Evolutionary conservation across 2,329 filamentous ascomycete species (phyloP), one percentile per base, ranked within the genome.

Genomic region (Penicillium sp.): DNA sequence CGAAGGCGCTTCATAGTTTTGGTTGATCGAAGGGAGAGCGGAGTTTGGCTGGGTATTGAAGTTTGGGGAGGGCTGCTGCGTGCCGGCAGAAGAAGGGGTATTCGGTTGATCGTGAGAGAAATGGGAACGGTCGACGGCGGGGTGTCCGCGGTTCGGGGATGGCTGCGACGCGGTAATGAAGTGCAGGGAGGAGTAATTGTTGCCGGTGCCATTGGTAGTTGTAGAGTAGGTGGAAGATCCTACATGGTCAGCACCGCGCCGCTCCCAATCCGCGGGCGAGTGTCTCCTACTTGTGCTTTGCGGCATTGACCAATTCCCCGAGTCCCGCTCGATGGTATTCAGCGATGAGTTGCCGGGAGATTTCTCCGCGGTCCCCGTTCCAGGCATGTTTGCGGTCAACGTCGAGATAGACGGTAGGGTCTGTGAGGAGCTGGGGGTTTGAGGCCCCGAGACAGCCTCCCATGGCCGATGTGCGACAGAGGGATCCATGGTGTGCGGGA

Each of bases 221-320:
- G 71, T 78, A n/a, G 77, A 79, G 59, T 79, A 78, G 42, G 75
- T 76, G 31, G 77, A 80, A 3, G 77, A 79, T 55, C 77, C 76
- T 77, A 59, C 22, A 45, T 43, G 50, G 64, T 70, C 61, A 70
- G 65, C 56, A 62, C 54, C 40, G 31, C 57, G 59, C 48, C 47
- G 50, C 48, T 43, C 45, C 45, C 54, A 56, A 54, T 58, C 52
- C 39, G 24, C 54, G 43, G 41, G 54, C 40, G 48, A 39, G 49
- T 67, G 50, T 53, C 32, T 67, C 76, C 67, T 72, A 83, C 82
- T 79, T 66, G 82, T 81, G 69, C 81, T 83, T 62, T 81, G 81
- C 55, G 81, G 79, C 63, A 83, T 80, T 49, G 81, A 83, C 81
- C 81, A 84, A 66, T 80, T 83, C 56, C 82, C 81, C 21, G 82